These are phyloP conservation scores for Ustilago hordei DNA, from an alignment of 1,284 basidiomycete species.

Conservation along the genomic window DNA sequence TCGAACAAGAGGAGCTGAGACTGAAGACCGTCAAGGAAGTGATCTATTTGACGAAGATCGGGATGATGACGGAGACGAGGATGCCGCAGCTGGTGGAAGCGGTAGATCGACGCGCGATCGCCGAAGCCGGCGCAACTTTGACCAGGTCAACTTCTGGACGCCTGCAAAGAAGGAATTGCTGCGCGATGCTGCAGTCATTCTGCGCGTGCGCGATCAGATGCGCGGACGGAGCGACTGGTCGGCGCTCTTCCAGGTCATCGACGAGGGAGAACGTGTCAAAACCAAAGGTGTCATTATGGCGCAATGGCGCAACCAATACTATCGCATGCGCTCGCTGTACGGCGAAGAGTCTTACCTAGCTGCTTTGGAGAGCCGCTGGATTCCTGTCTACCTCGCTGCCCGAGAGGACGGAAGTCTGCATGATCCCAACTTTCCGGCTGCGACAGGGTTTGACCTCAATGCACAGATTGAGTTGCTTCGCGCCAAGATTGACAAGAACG, in stretches of 20 bases:
- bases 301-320: conserved; percentile 71
- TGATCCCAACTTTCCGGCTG: conserved; percentile 78
- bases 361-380: conserved; percentile 84
- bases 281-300: conserved; percentile 76
- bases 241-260: conserved; percentile 77
- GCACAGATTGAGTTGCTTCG: conserved; percentile 81
- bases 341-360: conserved; percentile 81
- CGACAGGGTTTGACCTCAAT: conserved; percentile 80
- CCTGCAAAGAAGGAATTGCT: conserved; percentile 86
- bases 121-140: conserved; percentile 17
- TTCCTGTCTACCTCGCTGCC: conserved; percentile 79
- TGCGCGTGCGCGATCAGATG: conserved; percentile 80
- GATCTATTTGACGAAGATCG: conserved; percentile 6
- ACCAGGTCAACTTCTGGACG: conserved; percentile 74
- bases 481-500: conserved; percentile 82
- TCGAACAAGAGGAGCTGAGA: neutral
- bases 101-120: conserved; percentile 20
- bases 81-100: neutral
- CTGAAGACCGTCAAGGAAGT: neutral
- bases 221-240: conserved; percentile 77
- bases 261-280: conserved; percentile 72
- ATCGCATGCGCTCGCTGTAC: conserved; percentile 75
- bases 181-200: conserved; percentile 83
- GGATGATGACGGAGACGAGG: conserved; percentile 2
- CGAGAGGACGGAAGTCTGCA: conserved; percentile 77